Percentiles rank a stretch among this genome's conserved stretches.
Conservation (phyloP, 1,139 yeast species). For the Debaryomyces psychrophilus region DNA sequence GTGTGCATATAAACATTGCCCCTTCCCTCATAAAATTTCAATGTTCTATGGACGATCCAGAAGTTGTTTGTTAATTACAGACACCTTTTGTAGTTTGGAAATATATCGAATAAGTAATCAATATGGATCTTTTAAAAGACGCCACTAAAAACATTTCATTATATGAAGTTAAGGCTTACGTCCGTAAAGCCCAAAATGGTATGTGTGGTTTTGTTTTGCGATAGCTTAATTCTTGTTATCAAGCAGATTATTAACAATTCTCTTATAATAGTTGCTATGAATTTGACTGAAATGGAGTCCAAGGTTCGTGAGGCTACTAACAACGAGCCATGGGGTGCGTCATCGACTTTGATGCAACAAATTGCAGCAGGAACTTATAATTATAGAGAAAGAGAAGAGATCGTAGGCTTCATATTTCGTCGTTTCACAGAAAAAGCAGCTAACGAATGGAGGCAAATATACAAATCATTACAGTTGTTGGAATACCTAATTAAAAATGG, state of each 20-base stretch:
- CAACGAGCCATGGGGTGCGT: constrained; percentile 99
- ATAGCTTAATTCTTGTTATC: not conserved
- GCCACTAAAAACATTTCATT: constrained; percentile 80
- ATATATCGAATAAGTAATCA: constrained; percentile 10
- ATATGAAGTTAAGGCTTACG: constrained; percentile 96
- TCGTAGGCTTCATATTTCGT: constrained; percentile 68
- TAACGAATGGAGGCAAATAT: constrained; percentile 97
- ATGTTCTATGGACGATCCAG: constrained; percentile 3
- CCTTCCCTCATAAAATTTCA: constrained; percentile 7
- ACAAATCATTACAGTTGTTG: constrained; percentile 86
- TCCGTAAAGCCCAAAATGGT: constrained; percentile 95
- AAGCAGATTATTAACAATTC: constrained; percentile 18
- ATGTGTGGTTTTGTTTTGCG: constrained; percentile 23
- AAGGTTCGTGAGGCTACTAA: constrained; percentile 97
- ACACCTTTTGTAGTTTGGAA: constrained; percentile 3
- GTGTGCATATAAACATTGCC: constrained; percentile 4
- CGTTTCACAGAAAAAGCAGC: constrained; percentile 95
- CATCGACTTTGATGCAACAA: constrained; percentile 87
- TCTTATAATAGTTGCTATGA: constrained; percentile 63
- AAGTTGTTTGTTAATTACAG: not conserved
- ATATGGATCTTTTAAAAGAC: constrained; percentile 70
- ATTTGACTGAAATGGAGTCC: constrained; percentile 93
- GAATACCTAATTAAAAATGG: constrained; percentile 93
- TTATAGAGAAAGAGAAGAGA: constrained; percentile 79
- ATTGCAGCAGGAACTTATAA: constrained; percentile 94